phyloP scores from a whole-genome alignment of 495 filamentous ascomycete genomes.

The Hypoxylon trugodes region DNA sequence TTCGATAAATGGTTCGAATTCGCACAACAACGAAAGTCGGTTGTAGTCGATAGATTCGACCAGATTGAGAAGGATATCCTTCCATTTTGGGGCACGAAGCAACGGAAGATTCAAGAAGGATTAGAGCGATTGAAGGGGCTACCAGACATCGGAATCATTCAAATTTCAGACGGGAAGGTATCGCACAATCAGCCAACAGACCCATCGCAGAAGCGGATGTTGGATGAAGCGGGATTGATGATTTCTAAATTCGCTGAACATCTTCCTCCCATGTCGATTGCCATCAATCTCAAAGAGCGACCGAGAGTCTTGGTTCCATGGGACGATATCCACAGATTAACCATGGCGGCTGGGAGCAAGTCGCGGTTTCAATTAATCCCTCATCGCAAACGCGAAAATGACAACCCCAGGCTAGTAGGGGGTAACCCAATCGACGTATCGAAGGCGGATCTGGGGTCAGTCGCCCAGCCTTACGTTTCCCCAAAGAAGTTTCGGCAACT shows the following conservation, averaged over 20 bases:
- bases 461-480: conserved; percentile 40
- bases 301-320: conserved; percentile 79
- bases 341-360: conserved; percentile 44
- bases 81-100: conserved; percentile 77
- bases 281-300: conserved; percentile 80
- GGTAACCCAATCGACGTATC: conserved; percentile 1
- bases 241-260: conserved; percentile 73
- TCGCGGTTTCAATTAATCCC: conserved; percentile 35
- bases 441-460: not conserved
- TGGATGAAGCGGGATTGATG: conserved; percentile 71
- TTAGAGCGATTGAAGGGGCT: conserved; percentile 34
- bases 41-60: conserved; percentile 79
- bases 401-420: conserved; percentile 35
- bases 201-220: conserved; percentile 58
- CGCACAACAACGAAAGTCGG: conserved; percentile 67
- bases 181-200: conserved; percentile 52
- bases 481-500: conserved; percentile 61
- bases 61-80: conserved; percentile 73
- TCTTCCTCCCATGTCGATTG: conserved; percentile 82
- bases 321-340: conserved; percentile 53
- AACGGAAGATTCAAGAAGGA: conserved; percentile 64
- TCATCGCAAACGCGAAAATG: conserved; percentile 49
- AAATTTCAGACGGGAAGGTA: conserved; percentile 60
- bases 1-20: conserved; percentile 82
- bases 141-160: conserved; percentile 43